Percentiles rank a stretch among this genome's conserved stretches.
These are phyloP conservation scores for Tetrastigma voinierianum DNA, from an alignment of 164 flowering plant species.

Conservation along the genomic window DNA sequence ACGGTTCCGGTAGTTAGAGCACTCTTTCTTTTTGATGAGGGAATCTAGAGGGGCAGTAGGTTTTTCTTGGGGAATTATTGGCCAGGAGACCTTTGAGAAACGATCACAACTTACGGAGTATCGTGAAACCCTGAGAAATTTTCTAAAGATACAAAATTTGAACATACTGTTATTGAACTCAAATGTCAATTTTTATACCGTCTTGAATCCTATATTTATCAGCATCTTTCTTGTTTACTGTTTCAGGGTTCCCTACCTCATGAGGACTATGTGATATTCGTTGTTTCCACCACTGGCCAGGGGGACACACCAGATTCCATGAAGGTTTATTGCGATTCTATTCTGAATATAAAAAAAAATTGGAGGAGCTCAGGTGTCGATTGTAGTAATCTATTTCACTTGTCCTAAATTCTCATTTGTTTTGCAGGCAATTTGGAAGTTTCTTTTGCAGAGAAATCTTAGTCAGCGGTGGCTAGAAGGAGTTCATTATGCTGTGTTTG, in stretches of 20 bases:
- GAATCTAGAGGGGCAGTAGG: too few relatives aligned
- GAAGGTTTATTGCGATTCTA: slow-evolving; percentile 52
- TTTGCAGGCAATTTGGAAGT: slow-evolving; percentile 78
- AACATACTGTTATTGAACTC: too few relatives aligned
- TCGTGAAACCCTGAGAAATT: too few relatives aligned
- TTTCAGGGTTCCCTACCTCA: slow-evolving; percentile 49
- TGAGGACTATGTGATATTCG: slow-evolving; percentile 60
- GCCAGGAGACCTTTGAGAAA: too few relatives aligned
- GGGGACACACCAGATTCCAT: slow-evolving; percentile 85
- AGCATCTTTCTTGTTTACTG: slow-evolving; percentile 12
- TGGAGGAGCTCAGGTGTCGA: too few relatives aligned
- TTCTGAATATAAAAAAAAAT: background rate
- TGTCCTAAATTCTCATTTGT: background rate
- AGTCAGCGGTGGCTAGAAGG: slow-evolving; percentile 63
- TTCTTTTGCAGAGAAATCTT: slow-evolving; percentile 70
- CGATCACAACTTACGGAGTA: too few relatives aligned
- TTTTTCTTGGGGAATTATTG: too few relatives aligned
- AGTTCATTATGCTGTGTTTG: slow-evolving; percentile 85
- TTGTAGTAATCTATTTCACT: background rate
- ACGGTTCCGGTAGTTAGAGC: too few relatives aligned
- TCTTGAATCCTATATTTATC: slow-evolving; percentile 3
- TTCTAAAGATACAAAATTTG: too few relatives aligned
- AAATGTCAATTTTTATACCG: background rate
- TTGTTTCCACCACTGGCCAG: slow-evolving; percentile 96
- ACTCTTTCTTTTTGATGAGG: too few relatives aligned